These are phyloP conservation scores for Dendrostoma leiphaemia DNA, from an alignment of 2,329 filamentous ascomycete genomes.

Conservation along the genomic window DNA sequence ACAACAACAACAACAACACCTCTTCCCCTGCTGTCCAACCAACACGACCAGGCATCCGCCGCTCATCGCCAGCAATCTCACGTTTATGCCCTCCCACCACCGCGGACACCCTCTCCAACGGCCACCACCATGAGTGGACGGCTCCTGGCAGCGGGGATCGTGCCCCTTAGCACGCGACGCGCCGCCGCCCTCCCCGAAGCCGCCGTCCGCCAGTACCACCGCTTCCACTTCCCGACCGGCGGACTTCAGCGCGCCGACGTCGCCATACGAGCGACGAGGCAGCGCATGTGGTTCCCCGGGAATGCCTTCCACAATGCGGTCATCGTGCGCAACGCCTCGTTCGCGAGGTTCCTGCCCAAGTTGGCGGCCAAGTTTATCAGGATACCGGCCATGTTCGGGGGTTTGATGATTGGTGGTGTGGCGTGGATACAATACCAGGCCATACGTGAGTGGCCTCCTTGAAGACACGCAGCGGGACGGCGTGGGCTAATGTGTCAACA, in stretches of 20 bases:
- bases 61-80: not conserved
- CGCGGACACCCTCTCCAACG: constrained; percentile 10
- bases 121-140: constrained; percentile 63
- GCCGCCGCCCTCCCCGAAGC: constrained; percentile 38
- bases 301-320: constrained; percentile 83
- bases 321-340: constrained; percentile 61
- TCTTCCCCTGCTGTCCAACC: not conserved
- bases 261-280: constrained; percentile 57
- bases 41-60: not conserved
- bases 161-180: constrained; percentile 61
- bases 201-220: constrained; percentile 51
- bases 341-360: constrained; percentile 71
- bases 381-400: constrained; percentile 88
- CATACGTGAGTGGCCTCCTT: constrained; percentile 60
- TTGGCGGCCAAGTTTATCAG: constrained; percentile 86
- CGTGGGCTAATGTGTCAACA: constrained; percentile 28
- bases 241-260: constrained; percentile 68
- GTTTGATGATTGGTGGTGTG: constrained; percentile 78
- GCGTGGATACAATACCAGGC: constrained; percentile 98
- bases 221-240: constrained; percentile 66
- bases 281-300: constrained; percentile 73
- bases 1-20: not conserved
- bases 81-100: constrained; percentile 17
- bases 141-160: constrained; percentile 71
- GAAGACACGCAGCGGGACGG: not conserved